Evolutionary conservation across 805 yeast species (phyloP), one percentile per base, ranked within the genome.

Genomic region (Candida tammaniensis): DNA sequence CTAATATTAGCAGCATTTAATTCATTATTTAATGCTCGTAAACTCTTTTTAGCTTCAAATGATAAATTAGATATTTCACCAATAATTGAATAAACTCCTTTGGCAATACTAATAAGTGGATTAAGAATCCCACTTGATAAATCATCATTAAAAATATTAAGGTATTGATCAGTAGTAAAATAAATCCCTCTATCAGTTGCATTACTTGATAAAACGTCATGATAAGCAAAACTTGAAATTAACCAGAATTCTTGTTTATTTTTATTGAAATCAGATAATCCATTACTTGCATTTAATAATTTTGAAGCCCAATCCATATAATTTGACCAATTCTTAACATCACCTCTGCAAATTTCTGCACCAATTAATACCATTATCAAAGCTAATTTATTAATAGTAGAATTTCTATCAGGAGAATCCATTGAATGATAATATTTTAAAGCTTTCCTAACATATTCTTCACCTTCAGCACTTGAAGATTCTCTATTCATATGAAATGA

Each of bases 331-430:
- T 79, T 76, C 23, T 70, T 70, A 22, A 83, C 86, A 54, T 86
- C 94, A 6, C 95, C 95, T 43, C 78, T 73, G 57, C 91, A 85
- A 34, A 86, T 82, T 50, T 84, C 88, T 1, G 86, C 89, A n/a
- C 83, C 86, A 44, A 84, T 75, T 32, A 85, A 64, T 33, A 86
- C 75, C 42, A 85, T 57, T 34, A 82, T 63, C 12, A 81, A 74
- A 1, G 94, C 89, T 28, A 85, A 52, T 39, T 80, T 70, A 43
- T 60, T 48, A 22, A 72, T 52, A 11, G 65, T 53, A 7, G 57
- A 32, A 33, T 64, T 59, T 17, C 68, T 55, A 41, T 59, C 61
- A 8, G 37, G 32, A 2, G 43, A 28, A 5, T 36, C 39, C 7
- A 44, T 46, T 9, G 36, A 18, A 19, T 36, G 37, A 30, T 57